Percentiles rank a stretch among this genome's conserved stretches.
phyloP scores from a whole-genome alignment of 768 basidiomycete genomes.

The Ramaria sp. region DNA sequence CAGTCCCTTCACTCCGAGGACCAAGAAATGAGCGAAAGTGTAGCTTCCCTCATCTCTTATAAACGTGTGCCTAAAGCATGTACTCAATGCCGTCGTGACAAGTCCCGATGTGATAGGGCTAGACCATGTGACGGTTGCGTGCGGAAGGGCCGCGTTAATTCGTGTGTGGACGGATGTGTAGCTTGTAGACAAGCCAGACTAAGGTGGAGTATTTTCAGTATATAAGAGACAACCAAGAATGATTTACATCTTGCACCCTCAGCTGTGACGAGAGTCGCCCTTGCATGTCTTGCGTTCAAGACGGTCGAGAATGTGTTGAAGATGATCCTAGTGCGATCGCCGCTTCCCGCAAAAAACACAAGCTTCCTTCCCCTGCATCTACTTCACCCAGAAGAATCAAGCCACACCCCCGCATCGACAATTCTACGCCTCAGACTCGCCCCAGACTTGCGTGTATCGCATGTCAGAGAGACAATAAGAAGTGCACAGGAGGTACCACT shows the following conservation, averaged over 20 bases:
- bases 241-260: background rate
- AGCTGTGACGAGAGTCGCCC: background rate
- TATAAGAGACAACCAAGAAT: background rate
- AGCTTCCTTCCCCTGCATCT: background rate
- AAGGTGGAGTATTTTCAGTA: conserved; percentile 17
- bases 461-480: background rate
- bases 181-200: conserved; percentile 41
- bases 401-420: background rate
- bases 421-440: background rate
- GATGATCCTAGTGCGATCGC: background rate
- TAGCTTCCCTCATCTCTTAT: background rate
- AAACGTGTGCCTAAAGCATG: background rate
- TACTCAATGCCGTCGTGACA: conserved; percentile 33
- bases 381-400: background rate
- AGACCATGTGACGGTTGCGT: conserved; percentile 27
- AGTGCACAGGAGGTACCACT: conserved; percentile 24
- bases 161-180: conserved; percentile 54
- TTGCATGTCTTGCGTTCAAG: background rate
- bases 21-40: background rate
- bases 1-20: background rate
- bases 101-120: conserved; percentile 47
- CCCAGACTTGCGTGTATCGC: background rate
- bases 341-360: background rate
- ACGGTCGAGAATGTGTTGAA: background rate
- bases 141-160: conserved; percentile 42